Percentiles rank a stretch among this genome's conserved stretches.
Conservation (phyloP, 192 early-diverging fungal genomes). For the Phycomyces nitens region DNA sequence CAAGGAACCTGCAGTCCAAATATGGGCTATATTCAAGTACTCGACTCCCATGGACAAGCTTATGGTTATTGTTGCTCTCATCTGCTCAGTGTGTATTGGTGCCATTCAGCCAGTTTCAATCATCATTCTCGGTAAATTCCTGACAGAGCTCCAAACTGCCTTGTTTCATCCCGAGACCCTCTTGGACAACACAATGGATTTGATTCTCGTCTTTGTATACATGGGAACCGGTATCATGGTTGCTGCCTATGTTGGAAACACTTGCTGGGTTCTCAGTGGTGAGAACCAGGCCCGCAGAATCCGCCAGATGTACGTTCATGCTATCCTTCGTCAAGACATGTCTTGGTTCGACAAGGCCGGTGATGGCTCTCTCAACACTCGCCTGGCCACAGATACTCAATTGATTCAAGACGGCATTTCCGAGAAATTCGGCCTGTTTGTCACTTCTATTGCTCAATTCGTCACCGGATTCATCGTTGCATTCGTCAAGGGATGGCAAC, state of each 20-base stretch:
- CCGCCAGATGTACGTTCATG: conserved; percentile 66
- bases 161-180: conserved; percentile 2
- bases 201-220: conserved; percentile 48
- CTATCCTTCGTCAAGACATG: conserved; percentile 84
- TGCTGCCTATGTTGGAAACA: conserved; percentile 57
- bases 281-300: conserved; percentile 61
- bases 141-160: neutral
- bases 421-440: conserved; percentile 76
- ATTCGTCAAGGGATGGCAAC: conserved; percentile 74
- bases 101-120: conserved; percentile 30
- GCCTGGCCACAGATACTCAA: conserved; percentile 81
- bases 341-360: conserved; percentile 80
- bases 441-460: conserved; percentile 64
- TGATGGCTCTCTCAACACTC: conserved; percentile 81
- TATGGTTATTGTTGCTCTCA: conserved; percentile 7
- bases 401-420: conserved; percentile 85
- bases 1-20: conserved; percentile 47
- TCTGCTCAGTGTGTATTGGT: conserved; percentile 24
- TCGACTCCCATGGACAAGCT: conserved; percentile 19
- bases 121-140: conserved; percentile 30
- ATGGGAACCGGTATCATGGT: conserved; percentile 58
- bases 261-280: conserved; percentile 47
- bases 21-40: conserved; percentile 66
- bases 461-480: conserved; percentile 73
- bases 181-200: conserved; percentile 9